A percentile compares a stretch with the other conserved stretches of the same genome.
phyloP scores from a whole-genome alignment of 2,329 filamentous ascomycete genomes.

The Chalaropsis ovoidea region DNA sequence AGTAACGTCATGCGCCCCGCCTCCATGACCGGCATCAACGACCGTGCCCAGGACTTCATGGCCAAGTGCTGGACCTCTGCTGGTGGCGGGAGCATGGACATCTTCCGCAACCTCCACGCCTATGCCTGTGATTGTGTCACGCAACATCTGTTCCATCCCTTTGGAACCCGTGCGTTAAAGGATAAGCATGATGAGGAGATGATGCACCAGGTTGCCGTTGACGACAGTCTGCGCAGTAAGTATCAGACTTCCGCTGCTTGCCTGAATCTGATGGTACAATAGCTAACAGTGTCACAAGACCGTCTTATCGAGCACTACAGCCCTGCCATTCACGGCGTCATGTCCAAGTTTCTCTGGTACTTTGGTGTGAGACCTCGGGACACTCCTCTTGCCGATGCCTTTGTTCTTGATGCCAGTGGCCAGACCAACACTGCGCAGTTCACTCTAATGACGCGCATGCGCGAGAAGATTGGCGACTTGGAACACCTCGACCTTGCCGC shows the following conservation, averaged over 20 bases:
- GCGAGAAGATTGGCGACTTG: slow-evolving; percentile 40
- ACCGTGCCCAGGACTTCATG: slow-evolving; percentile 47
- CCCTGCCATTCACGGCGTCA: slow-evolving; percentile 41
- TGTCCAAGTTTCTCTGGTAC: slow-evolving; percentile 37
- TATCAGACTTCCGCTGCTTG: slow-evolving; percentile 19
- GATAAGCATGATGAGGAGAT: slow-evolving; percentile 48
- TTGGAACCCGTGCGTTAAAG: slow-evolving; percentile 51
- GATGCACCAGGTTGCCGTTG: slow-evolving; percentile 59
- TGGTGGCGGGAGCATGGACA: slow-evolving; percentile 41
- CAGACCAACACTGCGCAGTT: slow-evolving; percentile 42
- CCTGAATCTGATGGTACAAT: neutral
- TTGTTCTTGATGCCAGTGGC: slow-evolving; percentile 45
- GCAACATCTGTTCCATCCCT: slow-evolving; percentile 58
- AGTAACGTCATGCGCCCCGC: slow-evolving; percentile 51
- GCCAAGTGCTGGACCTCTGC: slow-evolving; percentile 41
- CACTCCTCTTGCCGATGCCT: slow-evolving; percentile 49
- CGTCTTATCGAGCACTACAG: slow-evolving; percentile 50
- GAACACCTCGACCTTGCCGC: slow-evolving; percentile 49
- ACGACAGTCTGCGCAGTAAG: slow-evolving; percentile 56
- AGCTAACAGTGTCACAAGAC: slow-evolving; percentile 37
- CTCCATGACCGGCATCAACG: slow-evolving; percentile 47
- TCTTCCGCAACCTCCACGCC: slow-evolving; percentile 55
- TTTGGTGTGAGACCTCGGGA: slow-evolving; percentile 45
- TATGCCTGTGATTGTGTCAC: slow-evolving; percentile 61
- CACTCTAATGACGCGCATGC: slow-evolving; percentile 50